phyloP scores from a whole-genome alignment of 2,329 filamentous ascomycete species.

The Calonectria pteridis region DNA sequence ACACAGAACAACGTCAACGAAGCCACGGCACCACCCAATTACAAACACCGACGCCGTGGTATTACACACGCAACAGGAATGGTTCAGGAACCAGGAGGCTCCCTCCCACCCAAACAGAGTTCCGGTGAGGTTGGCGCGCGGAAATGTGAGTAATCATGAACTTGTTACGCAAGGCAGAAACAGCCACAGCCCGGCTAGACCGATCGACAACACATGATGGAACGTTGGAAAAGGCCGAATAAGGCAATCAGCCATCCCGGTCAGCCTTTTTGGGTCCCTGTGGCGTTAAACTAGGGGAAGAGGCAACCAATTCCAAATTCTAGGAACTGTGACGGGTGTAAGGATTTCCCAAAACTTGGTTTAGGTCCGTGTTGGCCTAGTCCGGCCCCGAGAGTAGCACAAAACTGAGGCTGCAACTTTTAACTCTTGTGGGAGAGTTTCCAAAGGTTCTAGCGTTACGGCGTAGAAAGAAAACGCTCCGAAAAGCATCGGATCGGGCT shows the following conservation, averaged over 20 bases:
- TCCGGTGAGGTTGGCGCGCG: neutral
- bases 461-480: constrained; percentile 24
- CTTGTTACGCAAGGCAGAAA: neutral
- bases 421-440: constrained; percentile 32
- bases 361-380: neutral
- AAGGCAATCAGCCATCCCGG: neutral
- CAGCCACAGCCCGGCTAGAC: constrained; percentile 9
- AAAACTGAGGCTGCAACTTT: neutral
- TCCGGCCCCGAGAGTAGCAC: neutral
- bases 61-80: constrained; percentile 1
- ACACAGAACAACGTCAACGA: neutral
- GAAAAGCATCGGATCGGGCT: constrained; percentile 23
- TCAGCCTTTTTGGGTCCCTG: neutral
- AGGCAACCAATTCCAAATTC: neutral
- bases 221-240: neutral
- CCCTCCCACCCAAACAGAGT: neutral
- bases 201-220: neutral
- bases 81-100: neutral
- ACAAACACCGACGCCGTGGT: neutral
- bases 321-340: neutral
- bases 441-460: constrained; percentile 40
- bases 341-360: neutral
- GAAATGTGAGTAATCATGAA: neutral
- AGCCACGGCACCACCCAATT: neutral
- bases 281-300: constrained; percentile 1